Evolutionary conservation across 2,329 filamentous ascomycete genomes (phyloP).

Genomic region (Penicillium frequentans): DNA sequence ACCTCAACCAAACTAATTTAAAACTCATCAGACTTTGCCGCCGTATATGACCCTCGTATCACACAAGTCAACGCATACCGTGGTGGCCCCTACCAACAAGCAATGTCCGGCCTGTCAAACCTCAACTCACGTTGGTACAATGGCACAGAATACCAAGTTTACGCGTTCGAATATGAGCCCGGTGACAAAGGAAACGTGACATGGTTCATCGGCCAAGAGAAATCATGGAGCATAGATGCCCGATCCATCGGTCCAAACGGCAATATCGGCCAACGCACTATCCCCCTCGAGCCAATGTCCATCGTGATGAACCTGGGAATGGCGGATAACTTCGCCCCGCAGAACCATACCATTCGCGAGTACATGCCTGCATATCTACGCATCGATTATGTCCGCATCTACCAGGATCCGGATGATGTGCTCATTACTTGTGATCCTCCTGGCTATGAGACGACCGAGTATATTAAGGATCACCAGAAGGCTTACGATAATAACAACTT

Average conservation of each 20-base stretch:
- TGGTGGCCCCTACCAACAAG: constrained; percentile 64
- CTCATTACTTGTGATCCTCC: constrained; percentile 67
- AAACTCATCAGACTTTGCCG: constrained; percentile 54
- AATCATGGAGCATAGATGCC: constrained; percentile 64
- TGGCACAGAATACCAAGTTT: constrained; percentile 62
- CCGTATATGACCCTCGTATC: constrained; percentile 61
- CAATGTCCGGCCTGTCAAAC: constrained; percentile 60
- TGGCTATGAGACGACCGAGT: constrained; percentile 66
- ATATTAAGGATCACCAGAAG: constrained; percentile 62
- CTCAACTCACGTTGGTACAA: constrained; percentile 68
- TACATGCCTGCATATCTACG: constrained; percentile 65
- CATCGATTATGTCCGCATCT: constrained; percentile 70
- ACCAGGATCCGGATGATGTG: constrained; percentile 61
- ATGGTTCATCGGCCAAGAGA: constrained; percentile 67
- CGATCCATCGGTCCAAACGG: constrained; percentile 66
- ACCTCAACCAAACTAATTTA: neutral
- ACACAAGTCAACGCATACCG: constrained; percentile 61
- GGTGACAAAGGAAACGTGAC: constrained; percentile 61
- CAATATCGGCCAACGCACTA: constrained; percentile 65
- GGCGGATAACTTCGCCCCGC: constrained; percentile 63
- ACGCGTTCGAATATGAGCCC: constrained; percentile 64
- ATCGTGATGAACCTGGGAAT: constrained; percentile 71
- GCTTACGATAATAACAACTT: constrained; percentile 65
- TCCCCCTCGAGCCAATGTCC: constrained; percentile 67
- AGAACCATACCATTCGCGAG: constrained; percentile 59